Percentiles rank a stretch among this genome's conserved stretches.
phyloP scores from a whole-genome alignment of 352 stramenopile species.

The Phytophthora hibernalis region DNA sequence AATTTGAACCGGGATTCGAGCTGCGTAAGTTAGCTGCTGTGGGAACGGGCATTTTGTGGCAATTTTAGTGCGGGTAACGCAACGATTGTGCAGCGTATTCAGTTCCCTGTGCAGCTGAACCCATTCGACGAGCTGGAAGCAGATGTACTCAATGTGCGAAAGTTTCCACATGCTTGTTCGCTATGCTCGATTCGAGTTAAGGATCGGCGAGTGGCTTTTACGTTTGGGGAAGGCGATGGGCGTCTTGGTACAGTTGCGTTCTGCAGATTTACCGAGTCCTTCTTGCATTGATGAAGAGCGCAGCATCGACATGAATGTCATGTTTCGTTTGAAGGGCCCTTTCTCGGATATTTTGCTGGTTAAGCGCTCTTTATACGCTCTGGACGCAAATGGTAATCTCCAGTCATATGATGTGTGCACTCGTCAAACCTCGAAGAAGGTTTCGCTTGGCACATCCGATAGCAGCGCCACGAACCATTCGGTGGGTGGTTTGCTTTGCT shows the following conservation, averaged over 20 bases:
- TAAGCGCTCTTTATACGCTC: conserved; percentile 21
- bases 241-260: conserved; percentile 20
- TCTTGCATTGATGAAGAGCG: conserved; percentile 15
- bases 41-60: conserved; percentile 15
- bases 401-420: conserved; percentile 34
- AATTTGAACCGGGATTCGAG: conserved; percentile 23
- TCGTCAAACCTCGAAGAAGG: conserved; percentile 29
- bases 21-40: conserved; percentile 18
- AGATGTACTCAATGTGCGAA: conserved; percentile 2
- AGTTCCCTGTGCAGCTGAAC: conserved; percentile 2
- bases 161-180: conserved; percentile 1
- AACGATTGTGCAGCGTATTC: conserved; percentile 20
- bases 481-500: conserved; percentile 20
- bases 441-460: not conserved
- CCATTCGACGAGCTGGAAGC: not conserved
- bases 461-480: conserved; percentile 5
- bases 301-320: conserved; percentile 14
- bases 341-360: conserved; percentile 28
- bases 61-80: conserved; percentile 16
- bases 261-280: conserved; percentile 32
- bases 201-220: conserved; percentile 27
- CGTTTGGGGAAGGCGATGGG: not conserved
- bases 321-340: conserved; percentile 13
- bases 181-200: conserved; percentile 27
- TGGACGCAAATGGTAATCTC: conserved; percentile 21